Evolutionary conservation across 495 filamentous ascomycete genomes (phyloP), one percentile per base, ranked within the genome.

Genomic region (Podospora pseudocomata): DNA sequence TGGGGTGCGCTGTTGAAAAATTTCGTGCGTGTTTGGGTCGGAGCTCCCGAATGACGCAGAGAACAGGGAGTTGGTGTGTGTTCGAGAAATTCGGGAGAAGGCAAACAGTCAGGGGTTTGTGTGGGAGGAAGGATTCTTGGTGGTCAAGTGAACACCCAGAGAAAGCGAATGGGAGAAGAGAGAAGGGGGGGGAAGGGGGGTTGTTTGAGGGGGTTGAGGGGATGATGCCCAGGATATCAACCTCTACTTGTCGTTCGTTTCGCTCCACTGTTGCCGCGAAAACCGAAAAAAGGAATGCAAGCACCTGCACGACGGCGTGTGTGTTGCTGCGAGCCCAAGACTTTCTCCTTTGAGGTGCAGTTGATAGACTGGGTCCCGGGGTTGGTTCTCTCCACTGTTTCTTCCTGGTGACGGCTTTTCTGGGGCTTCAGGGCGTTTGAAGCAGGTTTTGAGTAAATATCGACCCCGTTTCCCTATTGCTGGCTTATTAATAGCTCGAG

Each of bases 271-370:
- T 55, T 16, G 30, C 60, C 19, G 64, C 58, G 60, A 66, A 53
- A 66, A 30, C 68, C 68, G 59, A 56, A 55, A 53, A 54, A 57
- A 63, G 15, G 39, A 49, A 49, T 32, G 30, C 30, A 32, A 32
- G 23, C 30, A 32, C 30, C 30, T 69, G 68, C 63, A 58, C 63
- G 55, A 68, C 27, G 30, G 30, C 30, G 30, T 32, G 30, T 32
- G 39, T 49, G 39, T 49, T 13, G 39, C 9, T 13, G 13, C 0
- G 13, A 49, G 15, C 39, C 39, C 39, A 49, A 49, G 39, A 49
- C 39, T 49, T 56, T 20, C 63, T n/a, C 61, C 59, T 60, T 26
- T 28, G 1, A 11, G 23, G 59, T 60, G 59, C 59, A 60, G 30
- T 28, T 32, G 39, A 49, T 49, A 28, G 58, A 60, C 23, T 26